These are phyloP conservation scores for Botrytis porri DNA, from an alignment of 2,329 filamentous ascomycete genomes.

Conservation along the genomic window DNA sequence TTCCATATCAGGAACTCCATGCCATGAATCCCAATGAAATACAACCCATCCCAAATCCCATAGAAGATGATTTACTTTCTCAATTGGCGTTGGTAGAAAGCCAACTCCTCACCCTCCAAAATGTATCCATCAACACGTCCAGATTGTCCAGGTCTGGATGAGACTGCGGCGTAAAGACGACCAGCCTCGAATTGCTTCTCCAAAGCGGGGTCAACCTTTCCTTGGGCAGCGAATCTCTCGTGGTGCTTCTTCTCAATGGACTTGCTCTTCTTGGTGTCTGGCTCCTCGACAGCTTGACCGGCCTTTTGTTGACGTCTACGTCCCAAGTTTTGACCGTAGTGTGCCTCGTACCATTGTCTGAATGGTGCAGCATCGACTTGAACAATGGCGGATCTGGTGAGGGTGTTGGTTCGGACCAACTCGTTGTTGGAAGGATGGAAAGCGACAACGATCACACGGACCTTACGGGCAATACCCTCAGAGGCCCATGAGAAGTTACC, in stretches of 20 bases:
- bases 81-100: slow-evolving; percentile 99
- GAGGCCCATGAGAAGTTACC: slow-evolving; percentile 99
- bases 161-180: slow-evolving; percentile 90
- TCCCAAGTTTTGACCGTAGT: slow-evolving; percentile 91
- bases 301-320: slow-evolving; percentile 85
- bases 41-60: slow-evolving; percentile 33
- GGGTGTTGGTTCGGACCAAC: slow-evolving; percentile 99
- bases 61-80: slow-evolving; percentile 73
- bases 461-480: slow-evolving; percentile 97
- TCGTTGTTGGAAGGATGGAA: slow-evolving; percentile 99
- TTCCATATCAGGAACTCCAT: slow-evolving; percentile 35
- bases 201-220: slow-evolving; percentile 89
- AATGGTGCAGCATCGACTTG: slow-evolving; percentile 98
- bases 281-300: slow-evolving; percentile 44
- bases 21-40: slow-evolving; percentile 37
- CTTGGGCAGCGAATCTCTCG: slow-evolving; percentile 72
- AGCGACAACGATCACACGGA: slow-evolving; percentile 95
- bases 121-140: slow-evolving; percentile 97
- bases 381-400: slow-evolving; percentile 98
- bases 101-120: slow-evolving; percentile 98
- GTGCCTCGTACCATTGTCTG: slow-evolving; percentile 99
- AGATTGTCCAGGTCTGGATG: slow-evolving; percentile 93
- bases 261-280: slow-evolving; percentile 86
- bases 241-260: slow-evolving; percentile 95
- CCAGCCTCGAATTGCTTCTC: slow-evolving; percentile 99